Conservation (phyloP, 176 grass and related monocot genomes). For the Musa troglodytarum region DNA sequence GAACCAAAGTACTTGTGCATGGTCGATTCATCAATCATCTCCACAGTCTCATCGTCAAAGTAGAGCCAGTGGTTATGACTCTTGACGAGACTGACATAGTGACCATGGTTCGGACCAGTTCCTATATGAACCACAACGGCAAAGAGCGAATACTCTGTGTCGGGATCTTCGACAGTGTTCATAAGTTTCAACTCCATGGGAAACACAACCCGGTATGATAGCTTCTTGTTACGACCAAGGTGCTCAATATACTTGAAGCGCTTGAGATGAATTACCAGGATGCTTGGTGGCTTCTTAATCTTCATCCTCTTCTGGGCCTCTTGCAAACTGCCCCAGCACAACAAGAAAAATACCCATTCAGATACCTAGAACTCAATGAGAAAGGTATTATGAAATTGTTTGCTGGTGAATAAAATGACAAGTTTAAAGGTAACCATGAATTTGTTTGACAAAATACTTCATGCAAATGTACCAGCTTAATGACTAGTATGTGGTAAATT, state of each 20-base stretch:
- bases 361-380: background rate
- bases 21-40: constrained; percentile 77
- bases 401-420: background rate
- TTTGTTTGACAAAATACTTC: background rate
- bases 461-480: background rate
- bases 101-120: constrained; percentile 84
- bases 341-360: constrained; percentile 12
- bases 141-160: constrained; percentile 88
- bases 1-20: constrained; percentile 89
- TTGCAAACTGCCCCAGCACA: constrained; percentile 48
- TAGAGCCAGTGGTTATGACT: constrained; percentile 92
- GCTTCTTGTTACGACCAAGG: constrained; percentile 82
- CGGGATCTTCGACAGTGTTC: constrained; percentile 71
- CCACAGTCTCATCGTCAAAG: constrained; percentile 93
- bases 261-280: constrained; percentile 95
- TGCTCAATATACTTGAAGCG: constrained; percentile 97
- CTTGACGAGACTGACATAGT: constrained; percentile 94
- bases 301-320: constrained; percentile 99
- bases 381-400: background rate
- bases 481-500: no score
- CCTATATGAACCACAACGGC: constrained; percentile 91
- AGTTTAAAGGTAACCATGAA: background rate
- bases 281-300: constrained; percentile 89
- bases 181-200: constrained; percentile 88
- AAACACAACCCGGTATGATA: constrained; percentile 87